Base-by-base conservation (phyloP, 2,329 filamentous ascomycete species). In the Piedraia hortae region DNA sequence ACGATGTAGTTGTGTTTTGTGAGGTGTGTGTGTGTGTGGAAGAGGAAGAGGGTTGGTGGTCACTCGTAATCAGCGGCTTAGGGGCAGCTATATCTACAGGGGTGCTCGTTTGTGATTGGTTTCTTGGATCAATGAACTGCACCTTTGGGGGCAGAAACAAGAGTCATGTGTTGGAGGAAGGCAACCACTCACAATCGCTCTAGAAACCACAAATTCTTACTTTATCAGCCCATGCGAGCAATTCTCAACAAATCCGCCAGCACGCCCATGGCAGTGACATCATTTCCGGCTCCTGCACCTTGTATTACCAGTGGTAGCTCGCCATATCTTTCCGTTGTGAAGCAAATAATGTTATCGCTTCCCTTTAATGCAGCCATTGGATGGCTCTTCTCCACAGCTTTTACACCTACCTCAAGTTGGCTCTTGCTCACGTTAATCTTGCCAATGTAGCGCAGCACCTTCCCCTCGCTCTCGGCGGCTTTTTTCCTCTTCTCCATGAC, bases 311-410 rank as follows among this genome's bases (percentile, higher is more conserved):
- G 55, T 19, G 85, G 80, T 47, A 82, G 88, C 42, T 56, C 60
- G 26, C 78, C 78, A 42, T 97, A 97, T 37, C 85, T 62, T 56
- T 88, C 72, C 4, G 85, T 97, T 50, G 91, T 89, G 56, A 97
- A 91, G 54, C 70, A 89, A 43, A 97, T 90, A 44, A 97, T 89
- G 54, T 97, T 97, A 45, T 93, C 85, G 46, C 80, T 93, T 16
- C 85, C 85, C 59, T 90, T 89, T 26, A 97, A 57, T 21, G 73
- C 71, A 8, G 85, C 85, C 49, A 97, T 91, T 7, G 85, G 74
- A 41, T 88, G 77, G 28, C 71, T 73, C 35, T 63, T 64, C 33
- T 89, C 78, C 35, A 56, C 56, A 49, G 71, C 74, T 56, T 91
- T 70, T 32, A 97, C 50, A 2, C 85, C 82, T 26, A 97, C 85